Base-by-base conservation (phyloP, 2,329 filamentous ascomycete species). In the Calonectria henricotiae region DNA sequence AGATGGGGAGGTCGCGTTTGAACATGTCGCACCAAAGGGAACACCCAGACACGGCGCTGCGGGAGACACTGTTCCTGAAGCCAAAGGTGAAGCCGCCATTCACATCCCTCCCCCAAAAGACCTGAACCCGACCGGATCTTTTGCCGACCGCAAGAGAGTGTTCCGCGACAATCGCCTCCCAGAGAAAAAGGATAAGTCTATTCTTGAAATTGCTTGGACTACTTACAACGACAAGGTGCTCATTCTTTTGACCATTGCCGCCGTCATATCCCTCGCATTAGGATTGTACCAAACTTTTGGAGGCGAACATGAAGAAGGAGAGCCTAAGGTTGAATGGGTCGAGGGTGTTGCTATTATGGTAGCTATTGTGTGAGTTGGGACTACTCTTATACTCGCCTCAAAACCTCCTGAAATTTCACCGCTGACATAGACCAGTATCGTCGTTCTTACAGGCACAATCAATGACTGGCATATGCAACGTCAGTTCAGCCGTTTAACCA, bases 171-270 rank as follows among this genome's bases (percentile, higher is more conserved):
- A 93, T 75, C 81, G 84, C 13, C 82, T 93, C 25, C 91, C 91
- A 0, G 86, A 89, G 49, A 90, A 91, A 78, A 91, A 92, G 79
- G 84, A 87, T 2, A 90, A 89, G 32, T 86, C 89, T 2, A 85
- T 93, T 46, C 85, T 89, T 75, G 84, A 86, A 73, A 81, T 93
- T 30, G 86, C 91, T 69, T 94, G 91, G 91, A 88, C 88, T 71
- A 91, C 92, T 3, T 93, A 92, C 80, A 92, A 93, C 74, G 92
- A 94, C 81, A 92, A 92, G 73, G 90, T 94, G 41, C 87, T 94
- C 44, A 91, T 94, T 44, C 82, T 94, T 6, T 83, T 94, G 69
- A 92, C 91, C 0, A 86, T 90, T 41, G 92, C 92, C 11, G 92
- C 92, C 1, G 83, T 91, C 12, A 86, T 94, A 12, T 94, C 92